phyloP scores from a whole-genome alignment of 1,284 basidiomycete genomes.

The Mycena citricolor region DNA sequence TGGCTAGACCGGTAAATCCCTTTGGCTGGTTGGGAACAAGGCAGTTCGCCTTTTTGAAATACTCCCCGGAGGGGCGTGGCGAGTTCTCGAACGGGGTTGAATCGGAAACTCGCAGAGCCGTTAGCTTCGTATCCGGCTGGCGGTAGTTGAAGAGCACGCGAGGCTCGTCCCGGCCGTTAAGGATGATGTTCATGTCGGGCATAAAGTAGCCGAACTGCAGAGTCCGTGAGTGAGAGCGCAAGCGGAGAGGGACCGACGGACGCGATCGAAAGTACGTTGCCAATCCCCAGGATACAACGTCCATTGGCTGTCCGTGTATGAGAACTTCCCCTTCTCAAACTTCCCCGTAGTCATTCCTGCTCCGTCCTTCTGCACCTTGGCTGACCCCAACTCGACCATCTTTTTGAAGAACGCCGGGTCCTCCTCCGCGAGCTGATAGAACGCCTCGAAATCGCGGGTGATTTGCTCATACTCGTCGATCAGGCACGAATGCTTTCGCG shows the following conservation, averaged over 20 bases:
- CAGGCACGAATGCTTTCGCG: conserved; percentile 15
- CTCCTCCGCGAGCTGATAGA: conserved; percentile 21
- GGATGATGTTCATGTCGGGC: conserved; percentile 18
- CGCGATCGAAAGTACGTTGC: conserved; percentile 15
- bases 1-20: conserved; percentile 17
- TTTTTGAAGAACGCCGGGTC: conserved; percentile 18
- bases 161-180: conserved; percentile 21
- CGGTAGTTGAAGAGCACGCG: conserved; percentile 20
- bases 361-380: conserved; percentile 13
- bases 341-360: conserved; percentile 13
- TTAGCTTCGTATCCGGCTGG: conserved; percentile 1
- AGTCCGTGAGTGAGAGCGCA: background rate
- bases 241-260: background rate
- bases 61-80: conserved; percentile 16
- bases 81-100: conserved; percentile 18
- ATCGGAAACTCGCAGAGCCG: conserved; percentile 18
- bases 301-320: conserved; percentile 11
- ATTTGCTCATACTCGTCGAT: conserved; percentile 23
- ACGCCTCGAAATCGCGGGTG: conserved; percentile 20
- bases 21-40: conserved; percentile 11
- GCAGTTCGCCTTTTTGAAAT: conserved; percentile 20
- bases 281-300: conserved; percentile 20
- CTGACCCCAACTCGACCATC: conserved; percentile 14
- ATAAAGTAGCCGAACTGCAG: conserved; percentile 13
- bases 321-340: conserved; percentile 8